Percentiles rank a stretch among this genome's conserved stretches.
phyloP scores from a whole-genome alignment of 1,284 basidiomycete genomes.

The Microstroma glucosiphilum region DNA sequence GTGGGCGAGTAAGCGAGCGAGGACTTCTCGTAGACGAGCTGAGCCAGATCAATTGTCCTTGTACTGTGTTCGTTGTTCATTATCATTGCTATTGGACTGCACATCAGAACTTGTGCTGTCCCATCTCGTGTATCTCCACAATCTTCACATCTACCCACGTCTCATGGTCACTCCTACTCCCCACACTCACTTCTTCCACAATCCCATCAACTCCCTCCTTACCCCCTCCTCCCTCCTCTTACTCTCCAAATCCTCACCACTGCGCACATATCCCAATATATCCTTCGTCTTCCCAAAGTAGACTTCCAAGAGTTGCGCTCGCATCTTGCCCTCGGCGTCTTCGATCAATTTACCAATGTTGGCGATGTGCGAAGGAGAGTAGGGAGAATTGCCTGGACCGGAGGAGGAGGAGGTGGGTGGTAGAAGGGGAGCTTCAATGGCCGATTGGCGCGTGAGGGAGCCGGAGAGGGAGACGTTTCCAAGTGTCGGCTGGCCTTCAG shows the following conservation, averaged over 20 bases:
- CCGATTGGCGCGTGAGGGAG: slow-evolving; percentile 75
- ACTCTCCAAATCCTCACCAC: slow-evolving; percentile 76
- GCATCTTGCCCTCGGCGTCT: slow-evolving; percentile 98
- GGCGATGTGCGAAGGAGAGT: slow-evolving; percentile 66
- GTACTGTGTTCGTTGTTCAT: no score
- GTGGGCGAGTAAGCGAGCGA: neutral
- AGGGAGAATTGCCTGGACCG: slow-evolving; percentile 6
- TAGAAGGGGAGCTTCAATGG: neutral
- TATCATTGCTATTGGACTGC: no score
- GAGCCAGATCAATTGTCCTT: no score
- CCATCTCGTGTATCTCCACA: no score
- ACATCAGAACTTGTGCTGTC: no score
- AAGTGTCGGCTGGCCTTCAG: slow-evolving; percentile 40
- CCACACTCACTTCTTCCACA: slow-evolving; percentile 31
- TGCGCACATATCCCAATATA: slow-evolving; percentile 82
- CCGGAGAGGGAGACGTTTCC: slow-evolving; percentile 82
- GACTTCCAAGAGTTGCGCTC: slow-evolving; percentile 89
- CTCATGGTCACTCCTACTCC: neutral
- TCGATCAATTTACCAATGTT: slow-evolving; percentile 93
- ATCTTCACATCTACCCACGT: neutral
- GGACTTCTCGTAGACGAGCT: neutral
- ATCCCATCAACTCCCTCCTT: slow-evolving; percentile 84
- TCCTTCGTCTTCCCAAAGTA: slow-evolving; percentile 98
- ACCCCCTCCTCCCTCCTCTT: slow-evolving; percentile 73
- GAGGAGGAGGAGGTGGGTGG: slow-evolving; percentile 7